Evolutionary conservation across 495 filamentous ascomycete genomes (phyloP).

Genomic region (Penicillium nucicola): DNA sequence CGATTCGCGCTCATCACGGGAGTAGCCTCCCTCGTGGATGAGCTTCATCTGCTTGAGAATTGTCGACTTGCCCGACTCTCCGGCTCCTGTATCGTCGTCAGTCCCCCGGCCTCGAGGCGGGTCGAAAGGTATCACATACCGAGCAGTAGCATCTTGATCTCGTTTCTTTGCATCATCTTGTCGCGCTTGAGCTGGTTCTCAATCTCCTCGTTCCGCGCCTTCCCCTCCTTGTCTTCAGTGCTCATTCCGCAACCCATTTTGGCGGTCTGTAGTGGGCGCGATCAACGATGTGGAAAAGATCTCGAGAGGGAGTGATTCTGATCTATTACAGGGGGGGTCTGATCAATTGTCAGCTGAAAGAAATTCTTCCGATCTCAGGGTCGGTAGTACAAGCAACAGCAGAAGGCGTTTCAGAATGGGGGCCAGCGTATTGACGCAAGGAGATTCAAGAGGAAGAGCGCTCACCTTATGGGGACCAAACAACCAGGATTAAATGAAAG

Average conservation of each 20-base stretch:
- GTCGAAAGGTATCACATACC: constrained; percentile 56
- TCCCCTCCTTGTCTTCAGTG: constrained; percentile 99
- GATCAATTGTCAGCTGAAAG: constrained; percentile 8
- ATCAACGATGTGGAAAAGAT: constrained; percentile 17
- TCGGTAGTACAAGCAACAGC: constrained; percentile 21
- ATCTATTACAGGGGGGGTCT: constrained; percentile 10
- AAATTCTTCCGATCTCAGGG: constrained; percentile 6
- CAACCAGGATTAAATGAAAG: constrained; percentile 5
- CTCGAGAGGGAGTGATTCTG: constrained; percentile 6
- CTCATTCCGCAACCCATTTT: constrained; percentile 99
- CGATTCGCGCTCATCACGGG: constrained; percentile 54
- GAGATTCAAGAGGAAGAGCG: constrained; percentile 16
- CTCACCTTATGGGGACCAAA: constrained; percentile 2
- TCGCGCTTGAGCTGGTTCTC: constrained; percentile 96
- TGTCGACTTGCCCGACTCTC: constrained; percentile 99
- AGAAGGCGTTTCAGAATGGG: constrained; percentile 24
- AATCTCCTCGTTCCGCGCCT: constrained; percentile 98
- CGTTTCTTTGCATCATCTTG: constrained; percentile 92
- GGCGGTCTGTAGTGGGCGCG: constrained; percentile 36
- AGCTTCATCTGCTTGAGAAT: constrained; percentile 98
- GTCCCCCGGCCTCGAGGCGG: background rate
- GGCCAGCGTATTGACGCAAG: constrained; percentile 22
- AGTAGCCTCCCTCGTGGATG: constrained; percentile 57
- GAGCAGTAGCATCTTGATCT: constrained; percentile 99
- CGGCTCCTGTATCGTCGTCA: constrained; percentile 66